Evolutionary conservation across 2,329 filamentous ascomycete species (phyloP).

Genomic region (Pseudogymnoascus sp.): DNA sequence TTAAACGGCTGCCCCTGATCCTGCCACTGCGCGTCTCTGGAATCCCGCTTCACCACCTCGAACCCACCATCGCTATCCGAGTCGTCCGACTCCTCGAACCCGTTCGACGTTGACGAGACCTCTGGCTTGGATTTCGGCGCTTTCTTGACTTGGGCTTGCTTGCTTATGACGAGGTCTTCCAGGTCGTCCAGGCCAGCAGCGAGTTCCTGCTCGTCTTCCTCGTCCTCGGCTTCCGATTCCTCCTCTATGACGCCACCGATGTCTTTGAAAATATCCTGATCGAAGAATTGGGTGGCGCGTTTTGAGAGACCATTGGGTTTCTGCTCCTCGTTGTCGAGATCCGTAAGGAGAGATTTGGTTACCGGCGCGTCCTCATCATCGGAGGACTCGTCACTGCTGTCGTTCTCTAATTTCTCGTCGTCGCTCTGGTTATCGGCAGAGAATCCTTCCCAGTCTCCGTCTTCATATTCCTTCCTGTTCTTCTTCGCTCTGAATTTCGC

Average conservation of each 20-base stretch:
- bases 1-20: constrained; percentile 53
- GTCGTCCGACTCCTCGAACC: constrained; percentile 14
- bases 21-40: constrained; percentile 56
- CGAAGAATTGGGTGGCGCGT: constrained; percentile 81
- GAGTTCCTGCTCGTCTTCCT: constrained; percentile 35
- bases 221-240: constrained; percentile 33
- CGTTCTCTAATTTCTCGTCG: constrained; percentile 49
- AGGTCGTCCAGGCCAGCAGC: constrained; percentile 26
- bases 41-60: constrained; percentile 50
- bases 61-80: constrained; percentile 43
- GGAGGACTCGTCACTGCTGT: constrained; percentile 55
- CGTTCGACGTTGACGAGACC: constrained; percentile 15
- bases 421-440: constrained; percentile 55
- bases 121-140: constrained; percentile 17
- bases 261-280: constrained; percentile 87
- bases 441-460: constrained; percentile 89
- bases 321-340: constrained; percentile 47
- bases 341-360: constrained; percentile 49
- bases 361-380: constrained; percentile 40
- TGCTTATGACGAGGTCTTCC: constrained; percentile 23
- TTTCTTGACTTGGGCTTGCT: constrained; percentile 28
- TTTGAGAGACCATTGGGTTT: constrained; percentile 62
- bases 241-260: constrained; percentile 60
- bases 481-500: constrained; percentile 89
- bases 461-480: constrained; percentile 68